phyloP scores from a whole-genome alignment of 164 flowering plant species.

The Magnolia officinalis region DNA sequence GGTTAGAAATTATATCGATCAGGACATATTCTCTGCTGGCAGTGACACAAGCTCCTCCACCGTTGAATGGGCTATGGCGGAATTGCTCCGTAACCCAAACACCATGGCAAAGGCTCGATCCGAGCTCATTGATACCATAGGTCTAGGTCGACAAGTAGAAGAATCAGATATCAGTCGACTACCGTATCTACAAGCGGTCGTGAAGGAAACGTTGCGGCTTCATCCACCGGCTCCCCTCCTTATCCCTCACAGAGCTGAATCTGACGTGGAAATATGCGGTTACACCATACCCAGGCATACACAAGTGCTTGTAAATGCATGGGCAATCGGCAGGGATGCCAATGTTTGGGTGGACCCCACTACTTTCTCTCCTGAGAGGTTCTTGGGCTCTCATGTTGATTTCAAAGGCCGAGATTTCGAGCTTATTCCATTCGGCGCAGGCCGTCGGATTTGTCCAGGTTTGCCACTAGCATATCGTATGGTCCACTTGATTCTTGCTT shows the following conservation, averaged over 20 bases:
- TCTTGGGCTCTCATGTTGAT: not conserved
- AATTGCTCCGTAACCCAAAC: slow-evolving; percentile 15
- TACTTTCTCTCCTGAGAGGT: not conserved
- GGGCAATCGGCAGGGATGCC: not conserved
- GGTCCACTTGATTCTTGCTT: slow-evolving; percentile 10
- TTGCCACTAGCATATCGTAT: slow-evolving; percentile 4
- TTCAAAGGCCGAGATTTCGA: slow-evolving; percentile 2
- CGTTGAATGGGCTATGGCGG: slow-evolving; percentile 26
- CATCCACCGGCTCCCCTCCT: slow-evolving; percentile 11
- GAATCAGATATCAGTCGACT: slow-evolving; percentile 12
- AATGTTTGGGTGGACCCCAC: not conserved
- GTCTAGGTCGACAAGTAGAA: not conserved
- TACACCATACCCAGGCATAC: slow-evolving; percentile 2
- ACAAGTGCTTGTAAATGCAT: not conserved
- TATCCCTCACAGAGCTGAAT: slow-evolving; percentile 5
- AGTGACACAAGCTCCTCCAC: slow-evolving; percentile 18
- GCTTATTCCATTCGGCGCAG: slow-evolving; percentile 7
- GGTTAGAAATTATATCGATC: not conserved
- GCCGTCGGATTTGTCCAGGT: slow-evolving; percentile 12
- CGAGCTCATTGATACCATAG: slow-evolving; percentile 1
- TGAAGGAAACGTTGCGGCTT: slow-evolving; percentile 7
- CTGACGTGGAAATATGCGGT: not conserved
- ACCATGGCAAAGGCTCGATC: slow-evolving; percentile 6
- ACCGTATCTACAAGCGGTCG: slow-evolving; percentile 10
- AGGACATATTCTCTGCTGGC: slow-evolving; percentile 21